Percentiles rank a stretch among this genome's conserved stretches.
These are phyloP conservation scores for Cryptosporidium parvum DNA, from an alignment of 169 alveolate genomes.

Conservation along the genomic window DNA sequence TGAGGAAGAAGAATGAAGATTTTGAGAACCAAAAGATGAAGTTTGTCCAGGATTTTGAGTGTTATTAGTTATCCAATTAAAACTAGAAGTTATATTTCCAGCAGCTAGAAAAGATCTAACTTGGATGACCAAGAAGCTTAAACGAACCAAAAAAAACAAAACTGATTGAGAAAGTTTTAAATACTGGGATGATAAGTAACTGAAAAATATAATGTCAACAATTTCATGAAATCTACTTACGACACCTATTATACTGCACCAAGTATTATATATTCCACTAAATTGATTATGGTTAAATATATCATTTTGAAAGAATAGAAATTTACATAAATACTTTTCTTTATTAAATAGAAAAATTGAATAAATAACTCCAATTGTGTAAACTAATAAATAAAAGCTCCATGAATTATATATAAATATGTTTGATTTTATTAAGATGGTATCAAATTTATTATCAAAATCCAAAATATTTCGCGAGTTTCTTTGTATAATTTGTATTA, in stretches of 20 bases:
- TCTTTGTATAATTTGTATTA: background rate
- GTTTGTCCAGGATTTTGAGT: background rate
- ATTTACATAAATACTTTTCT: slow-evolving; percentile 4
- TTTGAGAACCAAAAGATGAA: background rate
- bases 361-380: background rate
- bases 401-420: background rate
- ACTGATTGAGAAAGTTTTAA: background rate
- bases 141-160: slow-evolving; percentile 16
- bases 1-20: background rate
- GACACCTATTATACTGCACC: slow-evolving; percentile 21
- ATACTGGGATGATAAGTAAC: background rate
- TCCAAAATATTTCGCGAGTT: background rate
- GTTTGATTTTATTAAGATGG: background rate
- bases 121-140: slow-evolving; percentile 14
- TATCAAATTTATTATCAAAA: background rate
- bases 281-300: background rate
- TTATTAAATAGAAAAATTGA: background rate
- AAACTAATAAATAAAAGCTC: background rate
- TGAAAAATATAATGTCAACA: background rate
- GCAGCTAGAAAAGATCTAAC: slow-evolving; percentile 26
- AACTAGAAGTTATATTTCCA: background rate
- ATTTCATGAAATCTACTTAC: slow-evolving; percentile 15
- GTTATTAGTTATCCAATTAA: background rate
- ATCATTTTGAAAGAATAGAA: slow-evolving; percentile 2
- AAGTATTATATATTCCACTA: background rate